Evolutionary conservation across 202 grass and related monocot genomes (phyloP), one percentile per base, ranked within the genome.

Genomic region (Cymbopogon flexuosus): DNA sequence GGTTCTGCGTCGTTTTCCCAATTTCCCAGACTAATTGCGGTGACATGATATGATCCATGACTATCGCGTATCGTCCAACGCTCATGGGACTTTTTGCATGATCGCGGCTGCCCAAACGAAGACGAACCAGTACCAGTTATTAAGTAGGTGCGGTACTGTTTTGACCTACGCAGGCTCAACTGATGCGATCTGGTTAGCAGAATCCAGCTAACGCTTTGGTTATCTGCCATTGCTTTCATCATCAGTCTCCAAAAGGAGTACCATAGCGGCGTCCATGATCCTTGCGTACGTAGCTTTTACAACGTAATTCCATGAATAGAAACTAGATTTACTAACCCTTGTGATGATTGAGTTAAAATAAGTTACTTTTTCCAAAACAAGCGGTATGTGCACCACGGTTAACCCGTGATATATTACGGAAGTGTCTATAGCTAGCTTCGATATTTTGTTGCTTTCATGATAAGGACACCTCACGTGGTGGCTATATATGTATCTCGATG

Each of bases 31-130:
- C 45, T 85, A 22, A 65, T 49, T 78, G 47, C 59, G 21, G 66
- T 30, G 27, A 65, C 64, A 34, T 49, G 22, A n/a, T 43, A 34
- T 49, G 22, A n/a, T 43, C 24, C 65, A 58, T 72, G 59, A 67
- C 58, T 21, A 61, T 41, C 58, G 23, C 1, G 19, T 23, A 62
- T 30, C 16, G 35, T 1, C 22, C 71, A 39, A 84, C 77, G 65
- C 57, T 49, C 30, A 14, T 89, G 29, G 71, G 78, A 89, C 66
- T 85, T 85, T 85, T 16, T 66, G 78, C 59, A 52, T 78, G 8
- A 60, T 13, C 59, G 3, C 14, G 54, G 34, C 29, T 18, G 14
- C 36, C 14, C 10, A 43, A 62, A 66, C 16, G 29, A 62, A 1
- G 8, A 22, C 34, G 19, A 5, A 42, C 15, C 7, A 8, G 30